phyloP scores from a whole-genome alignment of 345 rosid genomes.

The Arabidopsis thaliana region TAIR10.1 NC_003074.8:71001-71500 shows the following conservation, averaged over 20 bases:
- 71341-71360: conserved; percentile 43
- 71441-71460: neutral
- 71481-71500: conserved; percentile 11
- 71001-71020: conserved; percentile 74
- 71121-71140: conserved; percentile 23
- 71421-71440: neutral
- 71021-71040: conserved; percentile 85
- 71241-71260: conserved; percentile 86
- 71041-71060: conserved; percentile 95
- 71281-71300: neutral
- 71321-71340: conserved; percentile 40
- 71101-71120: conserved; percentile 35
- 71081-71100: conserved; percentile 64
- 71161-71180: conserved; percentile 24
- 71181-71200: conserved; percentile 38
- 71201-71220: conserved; percentile 75
- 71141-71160: neutral
- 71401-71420: no score
- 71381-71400: neutral
- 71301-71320: conserved; percentile 31
- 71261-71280: conserved; percentile 54
- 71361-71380: neutral
- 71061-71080: conserved; percentile 91
- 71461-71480: neutral
- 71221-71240: conserved; percentile 76